phyloP scores from a whole-genome alignment of 2,329 filamentous ascomycete species.

The Plenodomus biglobosus region DNA sequence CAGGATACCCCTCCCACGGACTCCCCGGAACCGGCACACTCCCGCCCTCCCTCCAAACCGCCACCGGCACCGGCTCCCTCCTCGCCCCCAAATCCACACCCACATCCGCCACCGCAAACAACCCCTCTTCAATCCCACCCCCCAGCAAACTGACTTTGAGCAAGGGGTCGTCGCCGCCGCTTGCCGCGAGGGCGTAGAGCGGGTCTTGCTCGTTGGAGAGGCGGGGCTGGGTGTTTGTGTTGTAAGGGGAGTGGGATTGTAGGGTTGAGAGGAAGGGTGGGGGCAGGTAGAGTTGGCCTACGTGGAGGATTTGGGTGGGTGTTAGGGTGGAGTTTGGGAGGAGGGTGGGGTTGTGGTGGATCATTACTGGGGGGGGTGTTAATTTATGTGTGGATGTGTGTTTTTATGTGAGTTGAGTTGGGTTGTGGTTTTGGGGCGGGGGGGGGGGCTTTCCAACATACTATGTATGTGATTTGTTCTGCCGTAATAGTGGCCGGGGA shows the following conservation, averaged over 20 bases:
- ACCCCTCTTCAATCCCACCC: constrained; percentile 35
- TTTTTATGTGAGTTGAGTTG: not conserved
- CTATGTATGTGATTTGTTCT: constrained; percentile 40
- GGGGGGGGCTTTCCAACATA: constrained; percentile 16
- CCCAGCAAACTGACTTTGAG: constrained; percentile 61
- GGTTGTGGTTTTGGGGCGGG: not conserved
- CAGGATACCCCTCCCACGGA: constrained; percentile 35
- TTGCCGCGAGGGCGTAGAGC: constrained; percentile 56
- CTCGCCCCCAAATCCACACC: constrained; percentile 34
- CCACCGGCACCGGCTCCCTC: constrained; percentile 32
- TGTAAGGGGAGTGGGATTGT: constrained; percentile 51
- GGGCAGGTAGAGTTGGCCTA: constrained; percentile 67
- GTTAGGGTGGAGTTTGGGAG: constrained; percentile 56
- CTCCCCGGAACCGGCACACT: constrained; percentile 28
- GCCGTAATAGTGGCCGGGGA: constrained; percentile 47
- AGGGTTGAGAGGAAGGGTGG: constrained; percentile 58
- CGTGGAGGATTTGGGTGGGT: constrained; percentile 57
- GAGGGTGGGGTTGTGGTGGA: constrained; percentile 44
- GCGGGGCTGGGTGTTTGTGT: constrained; percentile 46
- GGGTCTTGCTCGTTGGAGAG: constrained; percentile 56
- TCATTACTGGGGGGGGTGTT: constrained; percentile 24
- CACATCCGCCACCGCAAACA: constrained; percentile 38
- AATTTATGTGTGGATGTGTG: too few species aligned
- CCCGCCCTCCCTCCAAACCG: constrained; percentile 32
- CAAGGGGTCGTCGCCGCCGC: constrained; percentile 57